Evolutionary conservation across 1,284 basidiomycete genomes (phyloP), one percentile per base, ranked within the genome.

Genomic region (Pseudozyma thailandica): DNA sequence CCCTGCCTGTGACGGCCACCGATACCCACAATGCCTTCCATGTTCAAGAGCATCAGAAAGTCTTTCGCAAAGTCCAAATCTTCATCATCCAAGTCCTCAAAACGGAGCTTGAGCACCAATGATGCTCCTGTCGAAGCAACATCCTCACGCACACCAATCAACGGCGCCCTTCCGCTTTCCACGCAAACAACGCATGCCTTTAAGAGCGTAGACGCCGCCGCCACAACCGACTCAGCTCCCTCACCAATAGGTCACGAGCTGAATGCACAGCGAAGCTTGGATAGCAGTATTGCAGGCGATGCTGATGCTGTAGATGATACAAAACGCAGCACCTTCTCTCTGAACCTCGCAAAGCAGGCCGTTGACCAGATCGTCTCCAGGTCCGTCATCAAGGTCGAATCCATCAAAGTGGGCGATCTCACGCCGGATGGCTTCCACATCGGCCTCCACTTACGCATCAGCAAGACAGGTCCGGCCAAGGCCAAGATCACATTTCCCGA

Each of bases 401-500:
- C 66, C 7, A 45, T 70, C 44, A 50, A 55, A 7, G 52, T 70
- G 16, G 27, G 31, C 21, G 45, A 64, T 20, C 45, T 70, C 13
- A 52, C 52, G 15, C 13, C 48, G 2, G 49, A 62, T 13, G 71
- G 71, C 18, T 61, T 64, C 20, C 50, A 47, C 12, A 44, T 70
- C 52, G 53, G 43, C 16, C 37, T 70, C 10, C 50, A 44, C 18
- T 33, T 73, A 23, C 50, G 53, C 15, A 53, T 73, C 28, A 44
- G 45, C 25, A 66, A 64, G 26, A 69, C 60, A 4, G 71, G 71
- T 12, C 71, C 71, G 6, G 50, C 62, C 25, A 73, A 73, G 25
- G 71, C 65, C n/a, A 73, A 73, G 26, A 47, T 73, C 44, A 56
- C 50, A 33, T 73, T 73, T n/a, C 65, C 71, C 9, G 50, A 63